Base-by-base conservation (phyloP, 371 early-diverging fungal genomes). In the Mucor indicus region DNA sequence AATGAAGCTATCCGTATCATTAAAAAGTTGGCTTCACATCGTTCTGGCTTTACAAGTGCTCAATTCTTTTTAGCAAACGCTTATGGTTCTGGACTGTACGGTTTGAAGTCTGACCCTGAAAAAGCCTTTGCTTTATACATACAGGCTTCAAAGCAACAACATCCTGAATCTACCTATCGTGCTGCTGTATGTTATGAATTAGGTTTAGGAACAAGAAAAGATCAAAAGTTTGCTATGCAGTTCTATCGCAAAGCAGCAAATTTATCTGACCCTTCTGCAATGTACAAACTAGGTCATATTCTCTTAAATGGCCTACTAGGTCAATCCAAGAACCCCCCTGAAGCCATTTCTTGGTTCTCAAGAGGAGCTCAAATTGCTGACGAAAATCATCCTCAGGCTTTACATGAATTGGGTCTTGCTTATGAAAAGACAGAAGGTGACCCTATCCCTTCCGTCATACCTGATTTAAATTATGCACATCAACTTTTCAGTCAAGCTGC, bases 161-260 rank as follows among this genome's bases (percentile, higher is more conserved):
- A 96, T 60, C 85, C 96, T 0, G 89, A 86, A 20, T 91, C 93
- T 10, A 92, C 90, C 13, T 98, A 96, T 64, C 86, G 98, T 46
- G 86, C 87, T 0, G 98, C 92, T 4, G 96, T 95, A 9, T 97
- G 96, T 69, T 92, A 95, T 64, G 98, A 98, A 57, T 65, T 89
- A 13, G 98, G 96, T 4, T 87, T 91, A 9, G 98, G 98, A 15
- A 89, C 92, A 6, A 90, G 90, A 46, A 75, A 85, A 4, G 95
- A 97, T 59, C 68, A 79, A n/a, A 69, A 69, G 4, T 85, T 92
- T 21, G 88, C 97, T 0, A 77, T 95, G 27, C 91, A 93, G 57
- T 95, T 90, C 60, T 98, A 91, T 68, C 84, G 93, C 54, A 95
- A 96, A 67, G 92, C 95, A 0, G 97, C 98, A 1, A 85, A 89